Percentiles rank a stretch among this genome's conserved stretches.
phyloP scores from a whole-genome alignment of 75 land plant genomes.

The Pinus albicaulis region DNA sequence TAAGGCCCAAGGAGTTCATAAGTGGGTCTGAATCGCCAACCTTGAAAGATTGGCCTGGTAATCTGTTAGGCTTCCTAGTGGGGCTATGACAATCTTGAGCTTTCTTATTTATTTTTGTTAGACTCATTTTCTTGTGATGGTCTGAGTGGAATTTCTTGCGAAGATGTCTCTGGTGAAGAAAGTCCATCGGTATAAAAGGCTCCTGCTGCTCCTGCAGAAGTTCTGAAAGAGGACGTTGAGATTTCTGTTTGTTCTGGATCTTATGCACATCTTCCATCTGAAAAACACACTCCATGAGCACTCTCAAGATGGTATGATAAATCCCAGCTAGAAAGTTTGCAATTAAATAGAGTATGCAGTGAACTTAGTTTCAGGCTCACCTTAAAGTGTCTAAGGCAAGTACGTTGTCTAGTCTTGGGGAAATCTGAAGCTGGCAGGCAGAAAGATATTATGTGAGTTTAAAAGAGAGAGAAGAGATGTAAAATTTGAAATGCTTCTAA shows the following conservation, averaged over 20 bases:
- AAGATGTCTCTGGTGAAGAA: neutral
- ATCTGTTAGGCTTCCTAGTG: neutral
- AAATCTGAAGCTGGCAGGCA: too few relatives aligned
- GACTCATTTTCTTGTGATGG: neutral
- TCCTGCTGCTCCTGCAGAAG: conserved; percentile 4
- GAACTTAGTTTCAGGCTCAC: too few relatives aligned
- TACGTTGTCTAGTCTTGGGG: too few relatives aligned
- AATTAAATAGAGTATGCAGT: too few relatives aligned
- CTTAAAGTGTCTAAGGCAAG: too few relatives aligned
- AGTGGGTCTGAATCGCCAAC: neutral
- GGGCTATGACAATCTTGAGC: neutral
- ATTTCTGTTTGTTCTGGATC: neutral
- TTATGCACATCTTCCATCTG: too few relatives aligned
- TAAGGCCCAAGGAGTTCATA: neutral
- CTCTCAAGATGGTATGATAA: neutral
- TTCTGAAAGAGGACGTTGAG: neutral
- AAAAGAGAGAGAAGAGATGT: neutral
- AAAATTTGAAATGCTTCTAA: neutral
- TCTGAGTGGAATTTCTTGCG: neutral
- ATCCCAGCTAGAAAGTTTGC: neutral
- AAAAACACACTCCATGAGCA: neutral
- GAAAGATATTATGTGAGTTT: too few relatives aligned
- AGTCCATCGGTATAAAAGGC: neutral
- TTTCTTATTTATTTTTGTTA: neutral
- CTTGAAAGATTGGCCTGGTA: neutral